Evolutionary conservation across 371 early-diverging fungal species (phyloP), one percentile per base, ranked within the genome.

Genomic region (Mortierella sp.): DNA sequence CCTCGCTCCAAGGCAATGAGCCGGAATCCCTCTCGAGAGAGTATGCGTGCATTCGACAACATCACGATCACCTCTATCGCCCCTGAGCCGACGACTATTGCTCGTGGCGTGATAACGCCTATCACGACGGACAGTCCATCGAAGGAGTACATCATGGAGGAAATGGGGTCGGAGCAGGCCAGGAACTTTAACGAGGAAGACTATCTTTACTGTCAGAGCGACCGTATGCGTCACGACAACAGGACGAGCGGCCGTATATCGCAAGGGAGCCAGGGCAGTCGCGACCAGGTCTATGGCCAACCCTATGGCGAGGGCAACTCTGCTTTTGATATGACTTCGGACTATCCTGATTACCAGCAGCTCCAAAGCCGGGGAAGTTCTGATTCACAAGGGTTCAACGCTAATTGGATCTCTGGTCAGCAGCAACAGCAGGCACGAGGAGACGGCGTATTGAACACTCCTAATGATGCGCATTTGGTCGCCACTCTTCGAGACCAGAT

Each of bases 101-200:
- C n/a, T 7, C 26, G 24, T 3, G 41, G 52, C 4, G 44, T 43
- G 5, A 19, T 64, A 24, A 26, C 47, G 24, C 52, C 45, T 10
- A 6, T 19, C 2, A 24, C 50, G 14, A 41, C 53, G 2, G 74
- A 74, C 7, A 67, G 71, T 40, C 75, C 76, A 10, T 71, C 64
- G 4, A 79, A 71, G 68, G 79, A 75, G 69, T 29, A 74, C 29
- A 79, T 79, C 8, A 79, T 79, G 79, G 79, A 79, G 45, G 79
- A 79, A 53, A 79, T 79, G 79, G 79, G 79, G 4, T 79, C 79
- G 10, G 71, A 61, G 4, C 75, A 79, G 45, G 79, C 79, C 24
- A 71, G 71, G 22, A 68, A 40, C 10, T 68, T 79, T 24, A 71
- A 65, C 34, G 75, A 75, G 26, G 78, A 69, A 41, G 75, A 79